A percentile compares a stretch with the other conserved stretches of the same genome.
Evolutionary conservation across 2,329 filamentous ascomycete genomes (phyloP).

Genomic region (Paecilomyces sp.): DNA sequence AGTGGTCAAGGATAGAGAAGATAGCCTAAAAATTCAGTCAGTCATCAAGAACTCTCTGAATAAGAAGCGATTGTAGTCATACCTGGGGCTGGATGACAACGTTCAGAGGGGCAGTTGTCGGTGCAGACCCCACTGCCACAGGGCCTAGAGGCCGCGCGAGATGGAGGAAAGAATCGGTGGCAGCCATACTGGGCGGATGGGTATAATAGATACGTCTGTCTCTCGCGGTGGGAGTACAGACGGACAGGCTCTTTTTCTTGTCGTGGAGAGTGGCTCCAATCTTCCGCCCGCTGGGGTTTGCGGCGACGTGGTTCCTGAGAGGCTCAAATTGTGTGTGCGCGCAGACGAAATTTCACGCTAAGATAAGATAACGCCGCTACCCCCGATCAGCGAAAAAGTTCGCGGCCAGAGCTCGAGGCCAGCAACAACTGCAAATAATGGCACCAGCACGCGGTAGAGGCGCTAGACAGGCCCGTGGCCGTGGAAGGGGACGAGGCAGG

Average conservation of each 20-base stretch:
- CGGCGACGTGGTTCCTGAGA: conserved; percentile 14
- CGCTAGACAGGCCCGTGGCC: conserved; percentile 18
- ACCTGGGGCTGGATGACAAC: conserved; percentile 96
- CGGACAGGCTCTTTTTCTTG: conserved; percentile 20
- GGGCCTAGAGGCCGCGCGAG: conserved; percentile 87
- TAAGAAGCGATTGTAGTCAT: conserved; percentile 28
- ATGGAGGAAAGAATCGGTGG: conserved; percentile 83
- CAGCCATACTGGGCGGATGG: conserved; percentile 63
- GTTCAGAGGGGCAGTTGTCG: conserved; percentile 82
- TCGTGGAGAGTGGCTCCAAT: conserved; percentile 25
- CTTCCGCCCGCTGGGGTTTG: conserved; percentile 16
- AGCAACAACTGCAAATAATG: conserved; percentile 15
- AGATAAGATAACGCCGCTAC: conserved; percentile 37
- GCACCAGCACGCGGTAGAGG: conserved; percentile 20
- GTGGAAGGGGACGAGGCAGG: conserved; percentile 20
- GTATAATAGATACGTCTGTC: conserved; percentile 9
- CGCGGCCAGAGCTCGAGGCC: background rate
- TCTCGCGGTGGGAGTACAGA: conserved; percentile 12
- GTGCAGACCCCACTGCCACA: conserved; percentile 68
- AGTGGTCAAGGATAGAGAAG: conserved; percentile 75
- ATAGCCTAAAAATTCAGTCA: conserved; percentile 42
- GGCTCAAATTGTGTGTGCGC: conserved; percentile 34
- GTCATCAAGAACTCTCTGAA: conserved; percentile 4
- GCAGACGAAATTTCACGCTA: conserved; percentile 38
- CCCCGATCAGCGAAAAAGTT: conserved; percentile 6